Base-by-base conservation (phyloP, 495 filamentous ascomycete genomes). In the Daldinia vernicosa region DNA sequence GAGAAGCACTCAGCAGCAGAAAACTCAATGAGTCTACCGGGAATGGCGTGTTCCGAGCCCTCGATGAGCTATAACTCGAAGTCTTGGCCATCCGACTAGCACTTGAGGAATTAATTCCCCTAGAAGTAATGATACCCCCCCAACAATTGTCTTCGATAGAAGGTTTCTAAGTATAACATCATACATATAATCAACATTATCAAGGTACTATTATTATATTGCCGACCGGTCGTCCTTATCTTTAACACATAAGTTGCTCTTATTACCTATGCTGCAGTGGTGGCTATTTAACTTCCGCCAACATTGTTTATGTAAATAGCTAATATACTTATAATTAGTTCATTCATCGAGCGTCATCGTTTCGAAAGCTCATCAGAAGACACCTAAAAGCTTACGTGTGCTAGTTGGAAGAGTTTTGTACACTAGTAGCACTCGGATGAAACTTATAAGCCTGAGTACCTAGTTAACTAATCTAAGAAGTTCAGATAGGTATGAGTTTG, bases 51-150 rank as follows among this genome's bases (percentile, higher is more conserved):
- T 75, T 84, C 37, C 77, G 79, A 69, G 77, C 61, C 12, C 80
- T 84, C 64, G 81, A 84, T 59, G 82, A 84, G 63, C 57, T 84
- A 56, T 84, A 52, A 77, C 11, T 54, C 33, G 45, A 22, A n/a
- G 17, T 30, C n/a, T 43, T 27, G 4, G 37, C 14, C 28, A 22
- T 55, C 14, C 33, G 37, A 35, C 27, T 43, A 33, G 27, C 17
- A 35, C 35, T 50, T 56, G 39, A 54, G 32, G 27, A 50, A 62
- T 47, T 26, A 24, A 50, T 55, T 28, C 4, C 8, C 4, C 24
- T 27, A 39, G 50, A 45, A 52, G 50, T 15, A 54, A 63, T 63
- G 53, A 63, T 67, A 63, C 43, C 54, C 32, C 32, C 59, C 27
- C 57, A 27, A n/a, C 32, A 37, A 39, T 14, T 7, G 12, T 33